phyloP scores from a whole-genome alignment of 2,329 filamentous ascomycete species.

The Arthroderma sp. region DNA sequence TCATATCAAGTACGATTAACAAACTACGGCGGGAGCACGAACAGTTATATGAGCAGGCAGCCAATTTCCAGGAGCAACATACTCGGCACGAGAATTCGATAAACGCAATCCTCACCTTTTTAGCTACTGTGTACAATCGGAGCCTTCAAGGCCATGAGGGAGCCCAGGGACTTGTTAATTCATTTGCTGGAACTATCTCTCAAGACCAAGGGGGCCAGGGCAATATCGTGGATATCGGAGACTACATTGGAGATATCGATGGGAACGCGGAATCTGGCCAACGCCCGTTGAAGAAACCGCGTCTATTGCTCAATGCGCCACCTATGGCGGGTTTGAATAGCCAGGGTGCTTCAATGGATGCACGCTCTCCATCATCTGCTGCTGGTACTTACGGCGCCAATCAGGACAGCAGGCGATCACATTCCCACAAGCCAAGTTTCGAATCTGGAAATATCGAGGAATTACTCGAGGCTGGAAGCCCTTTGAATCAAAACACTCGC shows the following conservation, averaged over 20 bases:
- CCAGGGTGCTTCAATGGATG: too few species aligned
- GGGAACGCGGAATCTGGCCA: conserved; percentile 14
- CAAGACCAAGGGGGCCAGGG: conserved; percentile 40
- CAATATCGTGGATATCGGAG: conserved; percentile 50
- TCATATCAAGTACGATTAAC: conserved; percentile 71
- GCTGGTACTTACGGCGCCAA: background rate
- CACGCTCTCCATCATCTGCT: too few species aligned
- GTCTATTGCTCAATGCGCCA: conserved; percentile 34
- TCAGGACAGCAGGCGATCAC: background rate
- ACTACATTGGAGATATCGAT: conserved; percentile 26
- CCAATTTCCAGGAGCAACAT: conserved; percentile 80
- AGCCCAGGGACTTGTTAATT: conserved; percentile 65
- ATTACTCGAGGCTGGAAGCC: conserved; percentile 28
- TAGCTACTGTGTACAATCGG: conserved; percentile 91
- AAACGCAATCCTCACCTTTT: conserved; percentile 93
- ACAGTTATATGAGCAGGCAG: conserved; percentile 74
- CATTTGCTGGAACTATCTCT: conserved; percentile 65
- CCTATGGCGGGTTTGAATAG: conserved; percentile 11
- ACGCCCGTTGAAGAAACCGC: conserved; percentile 34
- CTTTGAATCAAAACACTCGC: conserved; percentile 6
- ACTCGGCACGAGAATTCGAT: conserved; percentile 97
- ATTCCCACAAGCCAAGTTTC: conserved; percentile 1
- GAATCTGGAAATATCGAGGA: conserved; percentile 25
- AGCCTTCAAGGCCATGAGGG: conserved; percentile 74
- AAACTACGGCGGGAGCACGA: conserved; percentile 75